phyloP scores from a whole-genome alignment of 148 eudicot species.

The Arbutus unedo region DNA sequence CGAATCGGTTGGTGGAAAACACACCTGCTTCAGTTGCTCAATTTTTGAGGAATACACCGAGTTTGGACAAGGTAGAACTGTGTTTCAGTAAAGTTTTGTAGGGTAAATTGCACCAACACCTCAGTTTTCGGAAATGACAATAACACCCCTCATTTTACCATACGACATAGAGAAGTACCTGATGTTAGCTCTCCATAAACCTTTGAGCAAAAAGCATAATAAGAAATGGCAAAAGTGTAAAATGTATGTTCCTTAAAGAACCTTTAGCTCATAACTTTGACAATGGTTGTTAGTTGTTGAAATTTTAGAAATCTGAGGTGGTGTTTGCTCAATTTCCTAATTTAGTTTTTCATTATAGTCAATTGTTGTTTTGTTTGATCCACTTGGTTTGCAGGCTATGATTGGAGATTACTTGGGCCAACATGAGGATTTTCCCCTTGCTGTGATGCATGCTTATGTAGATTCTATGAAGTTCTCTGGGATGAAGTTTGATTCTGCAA shows the following conservation, averaged over 20 bases:
- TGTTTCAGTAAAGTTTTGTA: background rate
- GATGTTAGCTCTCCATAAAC: background rate
- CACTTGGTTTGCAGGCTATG: conserved; percentile 65
- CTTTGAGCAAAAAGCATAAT: background rate
- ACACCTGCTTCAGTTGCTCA: conserved; percentile 84
- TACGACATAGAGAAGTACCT: background rate
- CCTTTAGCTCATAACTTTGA: background rate
- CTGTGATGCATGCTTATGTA: conserved; percentile 98
- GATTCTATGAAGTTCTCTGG: conserved; percentile 87
- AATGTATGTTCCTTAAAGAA: background rate
- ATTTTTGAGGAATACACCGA: conserved; percentile 74
- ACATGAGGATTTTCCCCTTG: conserved; percentile 92
- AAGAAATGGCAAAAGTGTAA: background rate
- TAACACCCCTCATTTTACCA: background rate
- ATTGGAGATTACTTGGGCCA: conserved; percentile 98
- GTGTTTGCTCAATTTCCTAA: background rate
- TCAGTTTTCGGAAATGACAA: background rate
- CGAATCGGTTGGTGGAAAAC: conserved; percentile 82
- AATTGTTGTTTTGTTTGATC: background rate
- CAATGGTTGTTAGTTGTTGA: background rate
- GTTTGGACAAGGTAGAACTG: conserved; percentile 66
- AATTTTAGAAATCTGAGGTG: background rate
- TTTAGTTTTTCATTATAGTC: background rate
- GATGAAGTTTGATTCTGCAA: conserved; percentile 85
- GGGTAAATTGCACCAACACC: background rate